Evolutionary conservation across 805 yeast species (phyloP).

Genomic region (Dipodascopsis uninucleata): DNA sequence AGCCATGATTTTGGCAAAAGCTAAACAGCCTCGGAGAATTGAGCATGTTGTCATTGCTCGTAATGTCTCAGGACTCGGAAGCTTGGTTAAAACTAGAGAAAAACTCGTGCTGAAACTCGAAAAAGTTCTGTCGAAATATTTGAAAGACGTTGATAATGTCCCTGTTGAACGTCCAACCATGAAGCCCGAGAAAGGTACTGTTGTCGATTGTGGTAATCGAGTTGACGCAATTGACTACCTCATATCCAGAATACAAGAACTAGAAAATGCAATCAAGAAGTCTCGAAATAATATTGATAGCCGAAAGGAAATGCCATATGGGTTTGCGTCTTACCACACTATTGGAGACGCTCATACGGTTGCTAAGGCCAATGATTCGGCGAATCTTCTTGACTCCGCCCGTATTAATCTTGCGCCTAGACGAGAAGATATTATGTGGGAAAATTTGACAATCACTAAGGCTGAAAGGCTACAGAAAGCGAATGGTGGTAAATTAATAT

Average conservation of each 20-base stretch:
- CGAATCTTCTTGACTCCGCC: constrained; percentile 18
- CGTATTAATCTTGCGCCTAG: constrained; percentile 35
- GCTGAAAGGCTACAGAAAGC: constrained; percentile 35
- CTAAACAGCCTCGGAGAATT: constrained; percentile 11
- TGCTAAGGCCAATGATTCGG: constrained; percentile 20
- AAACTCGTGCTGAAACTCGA: constrained; percentile 32
- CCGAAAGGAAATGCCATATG: constrained; percentile 32
- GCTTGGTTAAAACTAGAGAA: constrained; percentile 31
- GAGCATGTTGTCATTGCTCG: constrained; percentile 34
- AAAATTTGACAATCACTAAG: constrained; percentile 33
- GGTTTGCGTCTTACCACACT: constrained; percentile 35
- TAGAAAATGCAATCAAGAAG: constrained; percentile 29
- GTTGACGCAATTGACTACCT: constrained; percentile 35
- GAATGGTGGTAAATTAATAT: constrained; percentile 36
- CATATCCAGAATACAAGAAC: constrained; percentile 16
- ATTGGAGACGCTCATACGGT: constrained; percentile 30
- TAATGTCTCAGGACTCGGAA: constrained; percentile 31
- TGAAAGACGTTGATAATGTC: constrained; percentile 30
- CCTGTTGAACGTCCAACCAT: constrained; percentile 30
- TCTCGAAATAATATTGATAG: constrained; percentile 29
- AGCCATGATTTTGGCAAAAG: constrained; percentile 4
- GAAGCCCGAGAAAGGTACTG: constrained; percentile 15
- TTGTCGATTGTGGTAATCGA: constrained; percentile 13
- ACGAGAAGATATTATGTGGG: constrained; percentile 40
- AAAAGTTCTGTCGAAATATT: constrained; percentile 31